Base-by-base conservation (phyloP, 2,329 filamentous ascomycete genomes). In the Daldinia sp. region DNA sequence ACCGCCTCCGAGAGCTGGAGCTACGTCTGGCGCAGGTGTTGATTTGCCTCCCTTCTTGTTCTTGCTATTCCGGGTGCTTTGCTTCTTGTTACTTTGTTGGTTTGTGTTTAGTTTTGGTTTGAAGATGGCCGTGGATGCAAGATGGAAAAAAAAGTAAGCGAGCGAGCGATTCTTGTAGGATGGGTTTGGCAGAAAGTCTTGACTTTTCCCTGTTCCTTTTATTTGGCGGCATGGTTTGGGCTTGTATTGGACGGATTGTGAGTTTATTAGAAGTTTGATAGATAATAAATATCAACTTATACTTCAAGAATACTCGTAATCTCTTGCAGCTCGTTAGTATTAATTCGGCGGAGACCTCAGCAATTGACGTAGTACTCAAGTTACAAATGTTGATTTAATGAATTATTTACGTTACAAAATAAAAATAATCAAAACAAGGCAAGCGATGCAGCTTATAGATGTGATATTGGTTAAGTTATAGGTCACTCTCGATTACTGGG, bases 21-120 rank as follows among this genome's bases (percentile, higher is more conserved):
- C 25, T 74, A 78, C 27, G 72, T 76, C 52, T 79, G 76, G 75
- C 70, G 77, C 56, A 70, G 68, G 53, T 79, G 77, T 68, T 78
- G 68, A 64, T 39, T n/a, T 37, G 11, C 7, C 13, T 15, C 21
- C 8, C 21, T 17, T 15, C 5, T n/a, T 53, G 25, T 52, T 9
- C 1, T 35, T 49, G 15, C 43, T 37, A 1, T 27, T 15, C 27
- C 11, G 13, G 4, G 10, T 8, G 6, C 25, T 25, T 8, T 25
- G 6, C n/a, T 43, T 6, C 25, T 43, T 11, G 11, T n/a, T 43
- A n/a, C 23, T 23, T 3, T 13, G n/a, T 4, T 23, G 3, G 17
- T 37, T 37, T 15, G 6, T 37, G 19, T 13, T 41, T 13, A n/a
- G n/a, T 13, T 3, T 21, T 41, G 8, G 2, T 21, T 39, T 39